Conservation (phyloP, 495 filamentous ascomycete genomes). For the Penicillium diatomitis region DNA sequence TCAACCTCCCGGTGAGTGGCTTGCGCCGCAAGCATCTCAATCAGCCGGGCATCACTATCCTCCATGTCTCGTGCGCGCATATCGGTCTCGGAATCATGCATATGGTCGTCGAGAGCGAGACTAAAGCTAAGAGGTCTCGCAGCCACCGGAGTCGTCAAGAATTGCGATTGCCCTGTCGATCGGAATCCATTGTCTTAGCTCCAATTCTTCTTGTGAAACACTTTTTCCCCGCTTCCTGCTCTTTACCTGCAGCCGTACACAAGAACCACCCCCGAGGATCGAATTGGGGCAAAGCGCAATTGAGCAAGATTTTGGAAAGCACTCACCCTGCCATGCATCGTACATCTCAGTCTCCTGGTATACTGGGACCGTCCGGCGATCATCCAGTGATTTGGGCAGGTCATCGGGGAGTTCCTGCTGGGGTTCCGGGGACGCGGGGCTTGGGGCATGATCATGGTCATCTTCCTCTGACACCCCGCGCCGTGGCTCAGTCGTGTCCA, state of each 20-base stretch:
- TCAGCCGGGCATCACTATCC: slow-evolving; percentile 77
- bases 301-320: background rate
- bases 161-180: slow-evolving; percentile 79
- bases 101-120: slow-evolving; percentile 67
- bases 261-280: no score
- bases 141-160: slow-evolving; percentile 74
- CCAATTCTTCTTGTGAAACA: background rate
- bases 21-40: slow-evolving; percentile 94
- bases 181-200: background rate
- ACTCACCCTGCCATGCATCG: slow-evolving; percentile 93
- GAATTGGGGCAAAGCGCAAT: no score
- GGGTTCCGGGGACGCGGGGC: slow-evolving; percentile 14
- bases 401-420: slow-evolving; percentile 63
- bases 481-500: slow-evolving; percentile 31
- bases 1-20: slow-evolving; percentile 70
- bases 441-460: slow-evolving; percentile 16
- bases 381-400: slow-evolving; percentile 83
- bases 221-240: no score
- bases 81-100: slow-evolving; percentile 34
- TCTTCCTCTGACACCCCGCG: slow-evolving; percentile 29
- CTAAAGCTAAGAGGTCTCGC: slow-evolving; percentile 79
- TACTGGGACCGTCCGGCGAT: slow-evolving; percentile 58
- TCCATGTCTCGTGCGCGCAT: slow-evolving; percentile 41
- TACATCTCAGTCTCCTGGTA: slow-evolving; percentile 87
- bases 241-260: no score